A percentile compares a stretch with the other conserved stretches of the same genome.
Conservation (phyloP, 2,329 filamentous ascomycete species). For the Aurifilum marmelostoma region DNA sequence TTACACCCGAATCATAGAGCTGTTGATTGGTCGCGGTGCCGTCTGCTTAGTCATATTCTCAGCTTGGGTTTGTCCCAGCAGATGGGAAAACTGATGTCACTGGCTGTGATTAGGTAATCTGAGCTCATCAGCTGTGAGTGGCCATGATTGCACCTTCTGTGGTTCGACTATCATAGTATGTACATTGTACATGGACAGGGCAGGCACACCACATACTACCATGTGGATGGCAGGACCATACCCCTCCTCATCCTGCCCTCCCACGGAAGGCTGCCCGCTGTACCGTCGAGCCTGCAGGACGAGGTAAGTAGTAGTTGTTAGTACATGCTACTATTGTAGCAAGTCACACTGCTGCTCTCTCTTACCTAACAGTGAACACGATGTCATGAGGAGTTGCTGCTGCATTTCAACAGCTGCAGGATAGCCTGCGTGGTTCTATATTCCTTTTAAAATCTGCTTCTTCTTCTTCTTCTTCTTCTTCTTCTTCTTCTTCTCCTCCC, state of each 20-base stretch:
- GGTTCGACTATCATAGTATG: neutral
- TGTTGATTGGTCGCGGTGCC: constrained; percentile 13
- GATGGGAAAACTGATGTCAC: neutral
- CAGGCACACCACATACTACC: too few species aligned
- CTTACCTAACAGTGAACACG: neutral
- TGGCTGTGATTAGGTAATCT: neutral
- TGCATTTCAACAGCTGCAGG: constrained; percentile 3
- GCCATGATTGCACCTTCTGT: neutral
- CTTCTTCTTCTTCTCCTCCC: neutral
- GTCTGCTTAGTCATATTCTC: constrained; percentile 9
- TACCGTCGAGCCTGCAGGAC: neutral
- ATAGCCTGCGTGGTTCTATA: neutral
- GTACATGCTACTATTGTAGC: neutral
- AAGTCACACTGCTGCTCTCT: neutral
- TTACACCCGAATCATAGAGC: constrained; percentile 18
- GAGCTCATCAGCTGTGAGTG: neutral
- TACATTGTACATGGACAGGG: neutral
- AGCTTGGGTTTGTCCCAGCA: too few species aligned
- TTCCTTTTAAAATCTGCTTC: neutral
- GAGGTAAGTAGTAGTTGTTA: neutral
- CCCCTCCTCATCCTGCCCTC: too few species aligned
- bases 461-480: neutral
- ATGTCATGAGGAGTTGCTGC: constrained; percentile 11
- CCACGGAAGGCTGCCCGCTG: constrained; percentile 1
- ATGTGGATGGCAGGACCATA: too few species aligned